Percentiles rank a stretch among this genome's conserved stretches.
Evolutionary conservation across 192 early-diverging fungal genomes (phyloP).

Genomic region (Nowakowskiella sp.): DNA sequence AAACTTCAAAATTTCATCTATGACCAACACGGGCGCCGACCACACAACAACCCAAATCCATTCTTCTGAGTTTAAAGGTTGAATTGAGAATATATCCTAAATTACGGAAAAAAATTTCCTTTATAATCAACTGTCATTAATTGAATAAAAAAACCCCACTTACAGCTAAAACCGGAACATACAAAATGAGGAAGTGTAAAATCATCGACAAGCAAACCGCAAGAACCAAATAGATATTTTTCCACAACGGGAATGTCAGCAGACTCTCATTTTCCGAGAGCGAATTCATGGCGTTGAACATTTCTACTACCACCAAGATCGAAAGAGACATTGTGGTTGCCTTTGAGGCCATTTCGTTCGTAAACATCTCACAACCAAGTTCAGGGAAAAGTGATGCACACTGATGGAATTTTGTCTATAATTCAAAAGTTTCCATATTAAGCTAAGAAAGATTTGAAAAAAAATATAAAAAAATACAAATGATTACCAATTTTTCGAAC

Average conservation of each 20-base stretch:
- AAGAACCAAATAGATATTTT: constrained; percentile 79
- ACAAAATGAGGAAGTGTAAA: constrained; percentile 93
- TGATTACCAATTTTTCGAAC: constrained; percentile 71
- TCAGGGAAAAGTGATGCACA: constrained; percentile 81
- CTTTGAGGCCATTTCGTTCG: constrained; percentile 62
- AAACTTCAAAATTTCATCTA: constrained; percentile 89
- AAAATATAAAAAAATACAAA: background rate
- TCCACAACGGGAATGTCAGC: constrained; percentile 84
- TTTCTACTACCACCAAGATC: constrained; percentile 93
- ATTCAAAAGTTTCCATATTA: constrained; percentile 6
- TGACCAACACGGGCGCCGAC: constrained; percentile 80
- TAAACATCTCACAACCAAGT: constrained; percentile 89
- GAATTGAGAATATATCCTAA: constrained; percentile 73
- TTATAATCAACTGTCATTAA: background rate
- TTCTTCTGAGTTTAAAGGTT: constrained; percentile 75
- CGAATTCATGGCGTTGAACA: constrained; percentile 98
- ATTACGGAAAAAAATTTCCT: constrained; percentile 11
- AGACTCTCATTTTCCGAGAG: constrained; percentile 93
- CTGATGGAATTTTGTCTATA: constrained; percentile 83
- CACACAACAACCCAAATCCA: constrained; percentile 88
- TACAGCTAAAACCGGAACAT: constrained; percentile 89
- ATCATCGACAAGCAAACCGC: constrained; percentile 82
- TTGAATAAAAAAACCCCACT: constrained; percentile 6
- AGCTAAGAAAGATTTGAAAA: constrained; percentile 7
- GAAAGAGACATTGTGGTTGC: constrained; percentile 95